phyloP scores from a whole-genome alignment of 805 yeast species.

The Saccharomycopsis malanga region DNA sequence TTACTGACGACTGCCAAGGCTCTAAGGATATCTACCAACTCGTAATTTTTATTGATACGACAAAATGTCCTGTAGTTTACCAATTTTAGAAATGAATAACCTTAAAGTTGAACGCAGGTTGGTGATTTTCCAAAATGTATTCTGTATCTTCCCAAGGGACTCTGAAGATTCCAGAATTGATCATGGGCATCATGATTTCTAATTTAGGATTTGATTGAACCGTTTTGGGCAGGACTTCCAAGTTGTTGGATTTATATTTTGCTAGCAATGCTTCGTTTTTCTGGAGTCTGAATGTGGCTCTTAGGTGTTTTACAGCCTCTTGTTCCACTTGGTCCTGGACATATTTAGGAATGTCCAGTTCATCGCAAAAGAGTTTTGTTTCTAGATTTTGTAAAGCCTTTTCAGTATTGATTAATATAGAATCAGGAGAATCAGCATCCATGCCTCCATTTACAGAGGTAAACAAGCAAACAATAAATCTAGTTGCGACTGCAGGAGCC shows the following conservation, averaged over 20 bases:
- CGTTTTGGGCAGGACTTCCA: too few species aligned
- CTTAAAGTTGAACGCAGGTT: slow-evolving; percentile 31
- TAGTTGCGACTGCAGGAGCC: not conserved
- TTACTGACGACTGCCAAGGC: too few species aligned
- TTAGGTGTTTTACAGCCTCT: not conserved
- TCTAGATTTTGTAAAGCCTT: slow-evolving; percentile 42
- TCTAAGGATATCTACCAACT: too few species aligned
- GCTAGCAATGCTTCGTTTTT: not conserved
- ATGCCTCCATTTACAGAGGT: slow-evolving; percentile 52
- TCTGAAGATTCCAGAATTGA: slow-evolving; percentile 72
- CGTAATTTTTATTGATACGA: too few species aligned
- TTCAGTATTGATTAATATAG: slow-evolving; percentile 46
- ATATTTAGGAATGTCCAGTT: not conserved
- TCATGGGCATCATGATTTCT: slow-evolving; percentile 59
- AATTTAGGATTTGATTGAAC: slow-evolving; percentile 22
- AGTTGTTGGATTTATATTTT: not conserved
- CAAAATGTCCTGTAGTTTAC: too few species aligned
- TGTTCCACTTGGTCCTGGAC: slow-evolving; percentile 2
- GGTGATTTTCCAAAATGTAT: slow-evolving; percentile 32
- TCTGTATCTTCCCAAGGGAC: slow-evolving; percentile 78
- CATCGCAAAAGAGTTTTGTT: slow-evolving; percentile 26
- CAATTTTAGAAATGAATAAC: slow-evolving; percentile 30
- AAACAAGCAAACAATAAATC: slow-evolving; percentile 59
- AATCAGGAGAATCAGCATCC: slow-evolving; percentile 34
- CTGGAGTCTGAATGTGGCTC: not conserved